phyloP scores from a whole-genome alignment of 306 rosid species.

The Castanopsis chinensis region DNA sequence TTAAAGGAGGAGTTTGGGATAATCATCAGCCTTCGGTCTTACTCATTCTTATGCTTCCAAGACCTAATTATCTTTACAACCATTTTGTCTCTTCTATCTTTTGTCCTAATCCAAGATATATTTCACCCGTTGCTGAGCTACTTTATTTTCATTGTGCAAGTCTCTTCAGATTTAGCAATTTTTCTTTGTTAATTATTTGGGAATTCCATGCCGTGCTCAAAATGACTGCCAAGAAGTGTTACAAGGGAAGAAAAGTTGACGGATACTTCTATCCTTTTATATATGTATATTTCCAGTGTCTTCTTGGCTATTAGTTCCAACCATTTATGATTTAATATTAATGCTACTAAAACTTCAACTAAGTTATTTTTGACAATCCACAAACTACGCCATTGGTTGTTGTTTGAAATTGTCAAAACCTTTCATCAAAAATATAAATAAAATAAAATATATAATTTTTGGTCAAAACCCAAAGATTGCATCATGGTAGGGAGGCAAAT shows the following conservation, averaged over 20 bases:
- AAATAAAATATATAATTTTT: too few species aligned
- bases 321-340: neutral
- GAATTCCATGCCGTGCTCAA: neutral
- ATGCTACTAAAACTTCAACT: too few species aligned
- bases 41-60: constrained; percentile 5
- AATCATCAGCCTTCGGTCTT: constrained; percentile 27
- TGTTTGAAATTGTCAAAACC: too few species aligned
- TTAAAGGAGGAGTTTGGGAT: constrained; percentile 22
- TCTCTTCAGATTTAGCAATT: neutral
- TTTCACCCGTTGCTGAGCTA: too few species aligned
- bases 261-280: neutral
- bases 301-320: neutral
- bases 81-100: neutral
- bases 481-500: too few species aligned
- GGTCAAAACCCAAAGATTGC: too few species aligned
- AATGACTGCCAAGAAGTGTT: neutral
- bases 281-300: neutral
- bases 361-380: too few species aligned
- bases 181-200: neutral
- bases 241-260: neutral
- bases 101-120: too few species aligned
- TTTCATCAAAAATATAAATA: too few species aligned
- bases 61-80: neutral
- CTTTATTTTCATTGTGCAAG: neutral
- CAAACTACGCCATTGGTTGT: too few species aligned